A percentile compares a stretch with the other conserved stretches of the same genome.
phyloP scores from a whole-genome alignment of 495 filamentous ascomycete species.

The Amorphotheca resinae region DNA sequence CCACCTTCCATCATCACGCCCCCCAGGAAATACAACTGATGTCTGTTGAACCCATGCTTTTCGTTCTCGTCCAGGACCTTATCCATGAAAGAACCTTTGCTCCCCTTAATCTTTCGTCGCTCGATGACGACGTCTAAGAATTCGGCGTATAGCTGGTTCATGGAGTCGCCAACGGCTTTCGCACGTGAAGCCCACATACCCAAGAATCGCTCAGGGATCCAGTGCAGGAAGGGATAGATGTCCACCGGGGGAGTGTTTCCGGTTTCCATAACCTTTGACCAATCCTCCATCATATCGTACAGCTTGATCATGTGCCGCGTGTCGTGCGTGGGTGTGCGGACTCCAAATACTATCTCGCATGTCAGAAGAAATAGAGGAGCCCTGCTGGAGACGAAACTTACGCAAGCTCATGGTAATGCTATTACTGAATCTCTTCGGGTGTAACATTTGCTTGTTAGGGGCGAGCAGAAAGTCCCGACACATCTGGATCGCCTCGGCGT shows the following conservation, averaged over 20 bases:
- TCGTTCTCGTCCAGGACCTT: constrained; percentile 30
- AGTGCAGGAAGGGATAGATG: constrained; percentile 3
- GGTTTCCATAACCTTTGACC: constrained; percentile 25
- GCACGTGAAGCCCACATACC: constrained; percentile 29
- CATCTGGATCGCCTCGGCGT: constrained; percentile 37
- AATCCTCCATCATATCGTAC: constrained; percentile 36
- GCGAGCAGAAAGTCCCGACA: constrained; percentile 26
- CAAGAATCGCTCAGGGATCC: constrained; percentile 26
- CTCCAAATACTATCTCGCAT: constrained; percentile 26
- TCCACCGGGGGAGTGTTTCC: constrained; percentile 11
- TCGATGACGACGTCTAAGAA: constrained; percentile 13
- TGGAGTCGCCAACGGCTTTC: constrained; percentile 25
- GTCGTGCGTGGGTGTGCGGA: constrained; percentile 24
- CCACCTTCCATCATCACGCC: constrained; percentile 38
- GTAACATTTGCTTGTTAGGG: constrained; percentile 31
- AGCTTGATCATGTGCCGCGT: constrained; percentile 27
- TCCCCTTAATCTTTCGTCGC: constrained; percentile 9
- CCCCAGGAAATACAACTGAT: constrained; percentile 28
- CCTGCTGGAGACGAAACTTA: constrained; percentile 7
- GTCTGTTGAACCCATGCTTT: constrained; percentile 21
- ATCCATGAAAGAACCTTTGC: constrained; percentile 30
- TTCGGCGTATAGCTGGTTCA: constrained; percentile 29
- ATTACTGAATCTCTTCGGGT: constrained; percentile 35
- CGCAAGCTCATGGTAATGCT: constrained; percentile 29
- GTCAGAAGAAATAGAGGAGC: too few species aligned